Evolutionary conservation across 1,139 yeast genomes (phyloP), one percentile per base, ranked within the genome.

Genomic region (Yamadazyma epiphylla): DNA sequence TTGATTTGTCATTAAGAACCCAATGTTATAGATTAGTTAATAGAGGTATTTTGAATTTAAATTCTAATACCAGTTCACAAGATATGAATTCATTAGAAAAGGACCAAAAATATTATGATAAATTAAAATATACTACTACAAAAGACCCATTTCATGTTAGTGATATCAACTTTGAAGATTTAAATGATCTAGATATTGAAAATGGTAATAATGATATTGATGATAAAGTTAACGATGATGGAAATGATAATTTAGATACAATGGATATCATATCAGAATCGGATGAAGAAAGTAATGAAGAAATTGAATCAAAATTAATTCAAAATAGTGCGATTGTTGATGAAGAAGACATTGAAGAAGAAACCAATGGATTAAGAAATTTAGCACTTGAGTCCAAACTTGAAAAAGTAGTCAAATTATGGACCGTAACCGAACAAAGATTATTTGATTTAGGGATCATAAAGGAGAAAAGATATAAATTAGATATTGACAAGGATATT

Each of bases 11-110:
- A 11, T 48, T 79, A 37, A 58, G 88, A 33, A 60, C 64, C 16
- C 77, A 75, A 39, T 75, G 84, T 38, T 77, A 80, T 20, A 62
- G 74, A 25, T 53, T 77, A 29, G 81, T 80, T 2, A 80, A 81
- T 48, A 66, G 69, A 37, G 71, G 65, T 3, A 69, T 66, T 14
- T 51, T 67, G 32, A 55, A 55, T 36, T 43, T 58, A 28, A 51
- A 49, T 26, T 24, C 22, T 21, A 31, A 21, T 12, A 14, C 10
- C 24, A 40, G 39, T 8, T 15, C 30, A 13, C 24, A 17, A 6
- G 31, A 32, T 11, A 27, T 35, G 10, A 27, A 26, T 16, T 25
- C 26, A 5, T 22, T 36, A 13, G 33, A 30, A 9, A 42, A 41
- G 5, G 45, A 42, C 12, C 44, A 45, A 26, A 33, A 33, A 24